Evolutionary conservation across 2,329 filamentous ascomycete species (phyloP).

Genomic region (Colletotrichum plurivorum): DNA sequence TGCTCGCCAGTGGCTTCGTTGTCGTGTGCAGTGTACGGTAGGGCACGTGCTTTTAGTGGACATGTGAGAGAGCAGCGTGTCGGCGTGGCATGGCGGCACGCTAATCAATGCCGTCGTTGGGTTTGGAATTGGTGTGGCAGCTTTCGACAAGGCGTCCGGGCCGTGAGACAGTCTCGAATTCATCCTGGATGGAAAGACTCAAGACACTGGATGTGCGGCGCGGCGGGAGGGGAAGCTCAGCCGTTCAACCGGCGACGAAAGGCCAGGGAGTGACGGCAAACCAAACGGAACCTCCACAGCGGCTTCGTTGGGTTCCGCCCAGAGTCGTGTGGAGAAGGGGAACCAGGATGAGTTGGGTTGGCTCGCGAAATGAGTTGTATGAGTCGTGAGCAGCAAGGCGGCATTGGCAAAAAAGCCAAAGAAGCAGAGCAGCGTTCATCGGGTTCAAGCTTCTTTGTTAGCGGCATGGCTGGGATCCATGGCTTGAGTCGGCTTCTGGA

Average conservation of each 20-base stretch:
- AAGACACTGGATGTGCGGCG: slow-evolving; percentile 1
- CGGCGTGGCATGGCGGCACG: not conserved
- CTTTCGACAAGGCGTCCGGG: slow-evolving; percentile 9
- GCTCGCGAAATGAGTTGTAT: slow-evolving; percentile 2
- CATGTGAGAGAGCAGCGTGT: no score
- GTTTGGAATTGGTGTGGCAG: slow-evolving; percentile 11
- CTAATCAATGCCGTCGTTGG: slow-evolving; percentile 15
- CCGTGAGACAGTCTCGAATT: slow-evolving; percentile 31
- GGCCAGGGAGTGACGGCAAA: slow-evolving; percentile 31
- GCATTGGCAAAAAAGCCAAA: slow-evolving; percentile 7
- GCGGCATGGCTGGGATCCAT: slow-evolving; percentile 15
- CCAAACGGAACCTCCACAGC: slow-evolving; percentile 40
- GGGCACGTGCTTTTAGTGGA: no score
- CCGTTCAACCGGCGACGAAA: slow-evolving; percentile 33
- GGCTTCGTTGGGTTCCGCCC: slow-evolving; percentile 33
- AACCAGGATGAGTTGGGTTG: slow-evolving; percentile 17
- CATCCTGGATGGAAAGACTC: slow-evolving; percentile 7
- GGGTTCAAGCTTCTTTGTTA: slow-evolving; percentile 38
- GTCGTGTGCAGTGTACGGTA: not conserved
- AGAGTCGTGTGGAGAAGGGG: slow-evolving; percentile 25
- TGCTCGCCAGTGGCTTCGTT: slow-evolving; percentile 12
- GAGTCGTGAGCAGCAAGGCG: slow-evolving; percentile 2
- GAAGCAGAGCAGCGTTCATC: not conserved
- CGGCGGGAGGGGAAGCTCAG: slow-evolving; percentile 31
- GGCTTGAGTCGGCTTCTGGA: slow-evolving; percentile 11